Base-by-base conservation (phyloP, 306 rosid species). In the Psophocarpus tetragonolobus region DNA sequence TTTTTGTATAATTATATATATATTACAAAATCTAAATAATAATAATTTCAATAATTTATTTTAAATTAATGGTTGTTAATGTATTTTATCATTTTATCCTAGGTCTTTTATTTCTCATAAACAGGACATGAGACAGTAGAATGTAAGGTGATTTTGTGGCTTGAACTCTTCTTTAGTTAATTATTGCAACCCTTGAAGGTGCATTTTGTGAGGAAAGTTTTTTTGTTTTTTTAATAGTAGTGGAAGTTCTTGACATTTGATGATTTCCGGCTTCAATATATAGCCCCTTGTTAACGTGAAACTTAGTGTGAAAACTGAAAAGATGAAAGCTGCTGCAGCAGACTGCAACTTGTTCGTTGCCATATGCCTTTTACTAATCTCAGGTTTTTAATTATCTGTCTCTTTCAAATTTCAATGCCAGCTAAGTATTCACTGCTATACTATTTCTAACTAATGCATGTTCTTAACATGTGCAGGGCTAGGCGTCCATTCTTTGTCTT, bases 341-440 rank as follows among this genome's bases (percentile, higher is more conserved):
- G 56, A 29, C 30, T 74, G 35, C 81, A 11, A 63, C 26, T 50
- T 86, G 27, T 70, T 88, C 74, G 58, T 18, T 42, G 39, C 27
- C 69, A 79, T 79, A 53, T 41, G 15, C 82, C 58, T 85, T 77
- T 42, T 87, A 75, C 85, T 87, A 3, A 62, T 64, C 68, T 84
- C 91, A 73, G 98, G 98, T 91, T 56, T 54, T 71, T n/a, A n/a
- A n/a, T n/a, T 72, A 27, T 77, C 44, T 66, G 27, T n/a, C 29
- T 41, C 48, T 71, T 74, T 62, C 10, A n/a, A n/a, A n/a, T 77
- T 13, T 87, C 51, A 67, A 4, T 77, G 18, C 29, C 44, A 26
- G 5, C 33, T 23, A 13, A 8, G 45, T 24, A 23, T 65, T 23
- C 36, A 57, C 67, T 3, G n/a, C n/a, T 20, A 14, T 32, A 3